These are phyloP conservation scores for Gracilariopsis chorda DNA, from an alignment of 23 red algal species.

Conservation along the genomic window DNA sequence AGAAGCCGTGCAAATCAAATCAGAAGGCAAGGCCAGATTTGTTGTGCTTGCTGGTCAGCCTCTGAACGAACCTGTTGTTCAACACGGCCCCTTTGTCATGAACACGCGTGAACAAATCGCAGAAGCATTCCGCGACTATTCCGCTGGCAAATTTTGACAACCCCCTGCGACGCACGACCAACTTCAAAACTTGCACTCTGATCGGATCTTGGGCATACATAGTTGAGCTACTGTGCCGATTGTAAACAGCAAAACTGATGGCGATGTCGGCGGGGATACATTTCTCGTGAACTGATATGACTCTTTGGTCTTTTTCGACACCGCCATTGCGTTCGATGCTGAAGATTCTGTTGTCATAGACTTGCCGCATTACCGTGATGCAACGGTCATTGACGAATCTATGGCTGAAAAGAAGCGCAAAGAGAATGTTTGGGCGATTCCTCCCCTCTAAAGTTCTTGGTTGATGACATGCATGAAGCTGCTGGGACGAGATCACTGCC, in stretches of 20 bases:
- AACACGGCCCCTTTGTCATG: constrained; percentile 94
- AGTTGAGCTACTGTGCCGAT: too few relatives aligned
- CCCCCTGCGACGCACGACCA: too few relatives aligned
- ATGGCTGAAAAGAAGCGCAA: constrained; percentile 15
- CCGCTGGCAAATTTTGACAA: constrained; percentile 80
- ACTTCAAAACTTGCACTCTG: too few relatives aligned
- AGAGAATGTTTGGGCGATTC: background rate
- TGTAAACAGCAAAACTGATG: too few relatives aligned
- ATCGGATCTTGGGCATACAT: too few relatives aligned
- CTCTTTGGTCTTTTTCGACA: constrained; percentile 56
- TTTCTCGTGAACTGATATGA: constrained; percentile 5
- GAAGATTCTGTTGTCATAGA: constrained; percentile 32
- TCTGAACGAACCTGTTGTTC: constrained; percentile 67
- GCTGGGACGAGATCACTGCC: background rate
- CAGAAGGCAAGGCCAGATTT: constrained; percentile 59
- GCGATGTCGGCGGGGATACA: too few relatives aligned
- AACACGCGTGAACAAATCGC: constrained; percentile 77
- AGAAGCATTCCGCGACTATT: constrained; percentile 84
- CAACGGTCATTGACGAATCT: constrained; percentile 37
- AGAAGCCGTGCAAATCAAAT: constrained; percentile 31
- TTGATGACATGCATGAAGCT: background rate
- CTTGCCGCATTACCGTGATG: constrained; percentile 44
- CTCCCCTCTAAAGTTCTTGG: background rate
- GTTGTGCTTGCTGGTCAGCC: constrained; percentile 82
- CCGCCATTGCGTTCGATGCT: constrained; percentile 44